These are phyloP conservation scores for Rhodotorula sphaerocarpa DNA, from an alignment of 768 basidiomycete genomes.

Conservation along the genomic window DNA sequence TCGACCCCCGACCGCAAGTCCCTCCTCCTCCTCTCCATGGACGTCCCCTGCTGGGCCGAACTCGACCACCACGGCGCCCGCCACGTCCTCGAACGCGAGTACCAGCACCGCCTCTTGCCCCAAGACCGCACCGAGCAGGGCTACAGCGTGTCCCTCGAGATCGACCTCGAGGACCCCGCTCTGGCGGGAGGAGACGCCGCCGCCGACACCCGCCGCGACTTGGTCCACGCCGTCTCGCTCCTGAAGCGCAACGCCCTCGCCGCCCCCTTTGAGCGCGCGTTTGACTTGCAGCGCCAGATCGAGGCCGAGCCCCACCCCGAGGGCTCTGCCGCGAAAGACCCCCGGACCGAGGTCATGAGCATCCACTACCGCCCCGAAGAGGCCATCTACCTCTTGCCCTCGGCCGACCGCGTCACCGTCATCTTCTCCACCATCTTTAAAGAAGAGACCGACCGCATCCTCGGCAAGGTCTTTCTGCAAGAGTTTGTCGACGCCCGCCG, in stretches of 20 bases:
- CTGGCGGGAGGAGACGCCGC: background rate
- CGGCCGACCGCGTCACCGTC: constrained; percentile 89
- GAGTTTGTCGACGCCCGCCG: constrained; percentile 99
- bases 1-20: constrained; percentile 68
- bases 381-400: constrained; percentile 88
- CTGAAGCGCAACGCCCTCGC: constrained; percentile 89
- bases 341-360: constrained; percentile 76
- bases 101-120: constrained; percentile 56
- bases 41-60: constrained; percentile 87
- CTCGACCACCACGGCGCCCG: constrained; percentile 77
- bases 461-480: constrained; percentile 97
- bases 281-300: constrained; percentile 71
- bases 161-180: constrained; percentile 66
- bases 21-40: constrained; percentile 79
- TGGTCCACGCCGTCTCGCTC: constrained; percentile 71
- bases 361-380: constrained; percentile 87
- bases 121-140: constrained; percentile 60
- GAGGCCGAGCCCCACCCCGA: constrained; percentile 49
- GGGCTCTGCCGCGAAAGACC: constrained; percentile 49
- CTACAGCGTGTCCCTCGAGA: constrained; percentile 75
- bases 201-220: constrained; percentile 66
- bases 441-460: constrained; percentile 94
- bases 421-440: constrained; percentile 95
- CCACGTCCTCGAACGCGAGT: constrained; percentile 70
- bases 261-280: constrained; percentile 86